phyloP scores from a whole-genome alignment of 441 rosid genomes.

The Melastoma candidum region DNA sequence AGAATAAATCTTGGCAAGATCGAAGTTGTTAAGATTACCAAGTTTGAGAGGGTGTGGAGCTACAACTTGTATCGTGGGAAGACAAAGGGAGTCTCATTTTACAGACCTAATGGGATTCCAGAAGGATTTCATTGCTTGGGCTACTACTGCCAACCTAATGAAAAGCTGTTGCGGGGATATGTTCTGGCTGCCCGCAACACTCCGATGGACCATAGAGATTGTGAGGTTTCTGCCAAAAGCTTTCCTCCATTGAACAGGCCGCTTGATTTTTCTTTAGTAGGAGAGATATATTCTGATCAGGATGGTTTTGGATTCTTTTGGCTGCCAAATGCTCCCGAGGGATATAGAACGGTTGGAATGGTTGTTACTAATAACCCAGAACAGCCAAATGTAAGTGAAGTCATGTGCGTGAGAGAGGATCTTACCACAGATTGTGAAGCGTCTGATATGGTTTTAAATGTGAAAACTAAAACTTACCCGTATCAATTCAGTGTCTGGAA shows the following conservation, averaged over 20 bases:
- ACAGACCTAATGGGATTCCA: slow-evolving; percentile 51
- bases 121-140: slow-evolving; percentile 52
- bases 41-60: slow-evolving; percentile 44
- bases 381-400: slow-evolving; percentile 40
- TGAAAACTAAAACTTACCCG: slow-evolving; percentile 19
- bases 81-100: slow-evolving; percentile 37
- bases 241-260: slow-evolving; percentile 42
- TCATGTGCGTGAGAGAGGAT: slow-evolving; percentile 51
- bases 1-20: slow-evolving; percentile 45
- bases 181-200: slow-evolving; percentile 37
- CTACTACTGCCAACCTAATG: slow-evolving; percentile 47
- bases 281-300: slow-evolving; percentile 31
- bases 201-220: slow-evolving; percentile 4
- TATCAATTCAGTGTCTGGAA: slow-evolving; percentile 39
- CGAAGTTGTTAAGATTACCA: slow-evolving; percentile 39
- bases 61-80: slow-evolving; percentile 26
- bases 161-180: slow-evolving; percentile 43
- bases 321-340: slow-evolving; percentile 52
- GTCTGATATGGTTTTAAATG: slow-evolving; percentile 28
- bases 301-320: slow-evolving; percentile 41
- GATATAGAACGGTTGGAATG: slow-evolving; percentile 56
- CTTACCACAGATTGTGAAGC: slow-evolving; percentile 57
- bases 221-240: slow-evolving; percentile 11
- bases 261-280: slow-evolving; percentile 31
- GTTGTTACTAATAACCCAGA: slow-evolving; percentile 30